Conservation (phyloP, 345 rosid species). For the Zanthoxylum bungeanum region DNA sequence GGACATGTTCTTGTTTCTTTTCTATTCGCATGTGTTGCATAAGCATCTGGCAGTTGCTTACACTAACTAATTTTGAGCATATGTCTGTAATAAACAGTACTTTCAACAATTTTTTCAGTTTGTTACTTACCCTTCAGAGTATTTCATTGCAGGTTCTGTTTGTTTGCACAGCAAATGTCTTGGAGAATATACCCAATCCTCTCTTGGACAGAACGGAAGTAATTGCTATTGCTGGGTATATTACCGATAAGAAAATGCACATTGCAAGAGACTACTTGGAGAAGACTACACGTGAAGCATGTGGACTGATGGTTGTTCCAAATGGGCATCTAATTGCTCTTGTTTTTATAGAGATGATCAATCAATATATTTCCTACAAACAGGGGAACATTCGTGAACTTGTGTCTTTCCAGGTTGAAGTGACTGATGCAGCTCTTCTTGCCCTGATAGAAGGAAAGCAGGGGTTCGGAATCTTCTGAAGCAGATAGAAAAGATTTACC, state of each 20-base stretch:
- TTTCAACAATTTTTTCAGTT: neutral
- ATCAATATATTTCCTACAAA: neutral
- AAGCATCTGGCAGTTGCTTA: neutral
- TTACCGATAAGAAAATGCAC: constrained; percentile 97
- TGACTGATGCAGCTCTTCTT: constrained; percentile 87
- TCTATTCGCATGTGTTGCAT: neutral
- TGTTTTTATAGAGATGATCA: neutral
- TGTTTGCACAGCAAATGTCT: constrained; percentile 99
- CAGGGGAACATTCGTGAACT: neutral
- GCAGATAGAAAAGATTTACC: constrained; percentile 99
- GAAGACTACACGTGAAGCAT: constrained; percentile 78
- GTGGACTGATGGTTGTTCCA: constrained; percentile 21
- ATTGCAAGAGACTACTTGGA: constrained; percentile 98
- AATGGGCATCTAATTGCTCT: neutral
- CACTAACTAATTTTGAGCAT: neutral
- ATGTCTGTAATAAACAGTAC: neutral
- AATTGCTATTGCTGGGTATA: constrained; percentile 94
- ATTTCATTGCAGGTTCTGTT: constrained; percentile 71
- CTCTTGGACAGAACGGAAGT: constrained; percentile 99
- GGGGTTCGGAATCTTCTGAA: constrained; percentile 99
- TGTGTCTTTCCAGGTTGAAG: constrained; percentile 63
- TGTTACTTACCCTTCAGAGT: constrained; percentile 14
- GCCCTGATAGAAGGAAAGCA: constrained; percentile 94
- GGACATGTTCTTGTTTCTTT: neutral
- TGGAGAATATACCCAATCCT: constrained; percentile 93